Evolutionary conservation across 148 eudicot genomes (phyloP).

Genomic region (Spergularia bocconei): DNA sequence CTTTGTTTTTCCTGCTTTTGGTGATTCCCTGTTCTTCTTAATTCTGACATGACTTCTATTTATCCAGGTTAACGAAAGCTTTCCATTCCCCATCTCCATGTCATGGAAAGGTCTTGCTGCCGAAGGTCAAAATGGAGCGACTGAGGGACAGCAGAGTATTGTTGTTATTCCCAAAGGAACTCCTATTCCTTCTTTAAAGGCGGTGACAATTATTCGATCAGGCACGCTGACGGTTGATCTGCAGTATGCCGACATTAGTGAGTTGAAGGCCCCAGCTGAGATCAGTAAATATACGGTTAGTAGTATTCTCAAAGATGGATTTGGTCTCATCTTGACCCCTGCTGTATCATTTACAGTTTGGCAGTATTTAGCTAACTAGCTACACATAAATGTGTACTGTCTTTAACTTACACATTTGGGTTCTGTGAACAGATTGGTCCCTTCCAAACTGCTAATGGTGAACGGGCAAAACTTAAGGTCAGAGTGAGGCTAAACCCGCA

Average conservation of each 20-base stretch:
- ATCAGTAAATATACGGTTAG: constrained; percentile 86
- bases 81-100: constrained; percentile 74
- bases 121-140: constrained; percentile 51
- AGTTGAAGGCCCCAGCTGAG: constrained; percentile 68
- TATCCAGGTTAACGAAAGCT: constrained; percentile 77
- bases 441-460: constrained; percentile 65
- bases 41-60: not conserved
- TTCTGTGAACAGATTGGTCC: constrained; percentile 72
- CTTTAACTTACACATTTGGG: not conserved
- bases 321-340: no score
- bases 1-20: not conserved
- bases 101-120: constrained; percentile 72
- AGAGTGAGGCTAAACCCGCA: constrained; percentile 75
- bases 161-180: constrained; percentile 86
- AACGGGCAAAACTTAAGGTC: constrained; percentile 71
- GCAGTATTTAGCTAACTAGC: no score
- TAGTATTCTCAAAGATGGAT: not conserved
- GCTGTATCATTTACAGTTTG: not conserved
- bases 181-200: constrained; percentile 77
- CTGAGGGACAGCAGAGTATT: constrained; percentile 62
- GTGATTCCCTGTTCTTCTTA: not conserved
- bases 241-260: constrained; percentile 81
- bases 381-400: not conserved
- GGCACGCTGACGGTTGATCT: constrained; percentile 70
- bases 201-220: constrained; percentile 68